Percentiles rank a stretch among this genome's conserved stretches.
These are phyloP conservation scores for Blastomyces silverae DNA, from an alignment of 2,329 filamentous ascomycete species.

Conservation along the genomic window DNA sequence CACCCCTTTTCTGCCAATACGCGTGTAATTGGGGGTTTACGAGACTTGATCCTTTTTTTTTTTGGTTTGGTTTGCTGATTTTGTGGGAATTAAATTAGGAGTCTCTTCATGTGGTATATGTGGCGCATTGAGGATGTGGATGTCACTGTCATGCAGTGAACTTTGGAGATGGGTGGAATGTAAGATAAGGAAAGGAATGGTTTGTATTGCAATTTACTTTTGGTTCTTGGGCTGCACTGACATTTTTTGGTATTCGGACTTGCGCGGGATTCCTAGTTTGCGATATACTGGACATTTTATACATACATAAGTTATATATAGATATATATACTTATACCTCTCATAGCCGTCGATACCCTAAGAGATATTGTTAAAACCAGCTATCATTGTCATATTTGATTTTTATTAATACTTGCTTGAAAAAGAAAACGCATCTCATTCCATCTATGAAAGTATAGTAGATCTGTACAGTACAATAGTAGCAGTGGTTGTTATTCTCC, in stretches of 20 bases:
- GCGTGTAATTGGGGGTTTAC: background rate
- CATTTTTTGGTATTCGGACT: background rate
- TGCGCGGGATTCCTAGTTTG: background rate
- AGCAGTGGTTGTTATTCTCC: background rate
- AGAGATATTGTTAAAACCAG: background rate
- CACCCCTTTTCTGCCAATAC: background rate
- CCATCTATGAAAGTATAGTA: constrained; percentile 14
- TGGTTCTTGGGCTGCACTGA: background rate
- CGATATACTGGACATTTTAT: background rate
- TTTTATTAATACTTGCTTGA: background rate
- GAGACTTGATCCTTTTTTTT: background rate
- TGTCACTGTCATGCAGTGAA: constrained; percentile 45
- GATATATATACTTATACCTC: background rate
- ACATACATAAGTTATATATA: constrained; percentile 7
- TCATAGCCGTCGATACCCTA: background rate
- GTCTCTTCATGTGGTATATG: constrained; percentile 98
- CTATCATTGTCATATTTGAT: background rate
- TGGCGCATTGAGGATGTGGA: constrained; percentile 81
- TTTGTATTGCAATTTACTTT: background rate
- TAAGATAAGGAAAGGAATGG: constrained; percentile 15
- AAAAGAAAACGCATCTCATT: constrained; percentile 23
- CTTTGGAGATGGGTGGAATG: background rate
- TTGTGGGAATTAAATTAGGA: constrained; percentile 45
- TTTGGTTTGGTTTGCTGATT: background rate
- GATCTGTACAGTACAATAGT: constrained; percentile 12